Base-by-base conservation (phyloP, 306 rosid genomes). In the Cajanus cajan region DNA sequence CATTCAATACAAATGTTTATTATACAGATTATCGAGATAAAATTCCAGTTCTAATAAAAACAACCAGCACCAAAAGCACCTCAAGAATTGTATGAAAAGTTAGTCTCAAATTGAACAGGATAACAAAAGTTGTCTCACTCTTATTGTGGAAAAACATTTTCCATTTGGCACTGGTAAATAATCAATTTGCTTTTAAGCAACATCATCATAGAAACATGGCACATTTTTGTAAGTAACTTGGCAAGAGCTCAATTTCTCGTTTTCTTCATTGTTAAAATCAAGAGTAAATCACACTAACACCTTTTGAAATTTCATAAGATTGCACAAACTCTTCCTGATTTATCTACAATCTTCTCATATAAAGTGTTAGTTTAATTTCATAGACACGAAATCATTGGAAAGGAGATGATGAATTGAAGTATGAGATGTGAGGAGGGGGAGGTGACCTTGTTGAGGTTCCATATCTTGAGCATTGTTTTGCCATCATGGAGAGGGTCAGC, bases 401-500 rank as follows among this genome's bases (percentile, higher is more conserved):
- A 36, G 11, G 19, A 67, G 6, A 65, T 5, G 1, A n/a, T 36
- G 28, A 63, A 62, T 31, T 63, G 47, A 69, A 77, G 4, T 64
- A 31, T 67, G 58, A 47, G 19, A 74, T 16, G 16, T 58, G 28
- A 19, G 14, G 34, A 33, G 8, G 6, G n/a, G 3, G 1, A 12
- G 11, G 7, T 64, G 0, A 92, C 98, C 98, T 95, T 95, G 61
- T 92, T 95, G 34, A 92, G 93, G 71, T 92, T 95, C 98, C 98
- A 92, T 1, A 95, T 95, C 50, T 92, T 95, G 85, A 95, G 98
- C 97, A 92, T 90, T 41, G 98, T 92, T 55, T 87, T 77, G 18
- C 98, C 98, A 80, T 95, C 94, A 15, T 95, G 98, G 8, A 95
- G 93, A 33, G 98, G 98, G 41, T 95, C 96, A 28, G 84, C 72